Evolutionary conservation across 371 early-diverging fungal genomes (phyloP).

Genomic region (Lichtheimia ornata): DNA sequence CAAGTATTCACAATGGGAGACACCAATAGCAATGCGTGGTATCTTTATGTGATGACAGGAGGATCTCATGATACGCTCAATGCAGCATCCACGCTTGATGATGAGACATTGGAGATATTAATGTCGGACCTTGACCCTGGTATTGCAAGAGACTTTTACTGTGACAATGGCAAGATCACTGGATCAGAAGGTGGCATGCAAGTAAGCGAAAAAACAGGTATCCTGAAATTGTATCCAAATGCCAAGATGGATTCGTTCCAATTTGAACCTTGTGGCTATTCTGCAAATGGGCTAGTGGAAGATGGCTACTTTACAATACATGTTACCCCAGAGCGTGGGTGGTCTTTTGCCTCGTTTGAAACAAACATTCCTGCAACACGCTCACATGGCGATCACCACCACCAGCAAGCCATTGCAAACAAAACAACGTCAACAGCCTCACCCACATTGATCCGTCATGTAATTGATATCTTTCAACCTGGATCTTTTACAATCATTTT

Average conservation of each 20-base stretch:
- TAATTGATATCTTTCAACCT: no score
- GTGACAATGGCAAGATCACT: conserved; percentile 39
- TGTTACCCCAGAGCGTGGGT: conserved; percentile 93
- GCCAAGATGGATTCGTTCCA: conserved; percentile 82
- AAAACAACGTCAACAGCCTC: no score
- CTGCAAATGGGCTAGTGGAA: conserved; percentile 83
- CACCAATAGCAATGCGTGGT: conserved; percentile 93
- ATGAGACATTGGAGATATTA: conserved; percentile 92
- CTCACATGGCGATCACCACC: conserved; percentile 15
- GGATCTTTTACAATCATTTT: no score
- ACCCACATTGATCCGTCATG: no score
- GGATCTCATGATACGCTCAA: conserved; percentile 49
- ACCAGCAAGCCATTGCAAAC: no score
- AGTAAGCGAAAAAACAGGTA: conserved; percentile 74
- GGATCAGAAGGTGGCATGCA: conserved; percentile 64
- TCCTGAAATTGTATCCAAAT: conserved; percentile 73
- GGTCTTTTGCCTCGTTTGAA: conserved; percentile 98
- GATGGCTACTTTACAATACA: conserved; percentile 93
- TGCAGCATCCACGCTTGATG: conserved; percentile 48
- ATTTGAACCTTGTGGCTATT: conserved; percentile 95
- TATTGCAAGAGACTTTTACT: conserved; percentile 66
- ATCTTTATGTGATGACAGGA: conserved; percentile 82
- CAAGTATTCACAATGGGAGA: conserved; percentile 92
- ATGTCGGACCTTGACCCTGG: conserved; percentile 89
- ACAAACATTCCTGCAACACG: conserved; percentile 78